Conservation (phyloP, 192 early-diverging fungal species). For the Coemansia sp. region DNA sequence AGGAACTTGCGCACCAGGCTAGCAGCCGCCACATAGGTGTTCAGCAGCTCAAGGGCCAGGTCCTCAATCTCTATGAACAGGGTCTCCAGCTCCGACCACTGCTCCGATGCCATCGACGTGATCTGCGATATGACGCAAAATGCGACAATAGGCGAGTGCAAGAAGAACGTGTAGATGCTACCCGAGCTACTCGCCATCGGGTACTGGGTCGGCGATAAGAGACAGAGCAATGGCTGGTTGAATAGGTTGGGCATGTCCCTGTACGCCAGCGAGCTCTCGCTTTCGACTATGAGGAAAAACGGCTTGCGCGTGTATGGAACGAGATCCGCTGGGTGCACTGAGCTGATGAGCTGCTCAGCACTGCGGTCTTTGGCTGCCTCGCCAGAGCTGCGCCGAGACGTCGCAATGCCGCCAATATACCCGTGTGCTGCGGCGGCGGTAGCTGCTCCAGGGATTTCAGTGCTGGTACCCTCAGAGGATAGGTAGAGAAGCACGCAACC, state of each 20-base stretch:
- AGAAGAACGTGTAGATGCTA: conserved; percentile 90
- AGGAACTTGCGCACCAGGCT: conserved; percentile 66
- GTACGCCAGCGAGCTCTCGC: conserved; percentile 83
- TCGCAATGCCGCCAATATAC: conserved; percentile 52
- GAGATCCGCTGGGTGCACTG: conserved; percentile 86
- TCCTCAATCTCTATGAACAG: conserved; percentile 33
- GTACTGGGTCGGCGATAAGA: conserved; percentile 89
- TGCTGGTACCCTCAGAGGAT: conserved; percentile 75
- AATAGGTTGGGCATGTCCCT: conserved; percentile 85
- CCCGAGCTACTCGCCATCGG: conserved; percentile 72
- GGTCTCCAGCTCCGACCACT: conserved; percentile 27
- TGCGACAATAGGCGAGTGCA: conserved; percentile 87
- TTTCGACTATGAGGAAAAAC: conserved; percentile 91
- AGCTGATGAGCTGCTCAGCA: conserved; percentile 62
- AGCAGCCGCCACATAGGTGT: conserved; percentile 1
- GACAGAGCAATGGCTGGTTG: conserved; percentile 78
- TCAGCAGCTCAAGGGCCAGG: conserved; percentile 18
- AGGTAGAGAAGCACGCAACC: conserved; percentile 85
- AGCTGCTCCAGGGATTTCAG: background rate
- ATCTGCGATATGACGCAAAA: conserved; percentile 66
- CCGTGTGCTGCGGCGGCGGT: conserved; percentile 10
- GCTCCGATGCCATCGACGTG: conserved; percentile 7
- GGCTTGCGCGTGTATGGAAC: conserved; percentile 94
- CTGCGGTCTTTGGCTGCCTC: conserved; percentile 33
- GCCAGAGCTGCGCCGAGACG: conserved; percentile 28